These are phyloP conservation scores for Phaeophleospora eucalypticola DNA, from an alignment of 2,329 filamentous ascomycete species.

Conservation along the genomic window DNA sequence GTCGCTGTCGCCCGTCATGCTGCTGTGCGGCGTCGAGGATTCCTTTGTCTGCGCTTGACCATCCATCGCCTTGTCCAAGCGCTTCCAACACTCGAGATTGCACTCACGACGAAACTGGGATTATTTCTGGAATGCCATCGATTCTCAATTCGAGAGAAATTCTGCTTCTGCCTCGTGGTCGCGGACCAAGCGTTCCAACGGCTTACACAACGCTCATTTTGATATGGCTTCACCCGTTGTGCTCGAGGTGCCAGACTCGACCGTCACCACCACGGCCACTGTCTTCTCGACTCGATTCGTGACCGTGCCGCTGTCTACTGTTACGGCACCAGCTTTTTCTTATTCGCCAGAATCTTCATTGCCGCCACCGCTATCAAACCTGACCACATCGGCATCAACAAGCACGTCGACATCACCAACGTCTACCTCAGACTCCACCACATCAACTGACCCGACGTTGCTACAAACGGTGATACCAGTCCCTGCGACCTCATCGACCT, in stretches of 20 bases:
- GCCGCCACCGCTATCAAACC: too few species aligned
- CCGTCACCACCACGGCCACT: background rate
- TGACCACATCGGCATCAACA: background rate
- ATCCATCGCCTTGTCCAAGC: background rate
- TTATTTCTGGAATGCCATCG: background rate
- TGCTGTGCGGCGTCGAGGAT: background rate
- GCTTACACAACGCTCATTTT: background rate
- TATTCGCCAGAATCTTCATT: too few species aligned
- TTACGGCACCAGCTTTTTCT: too few species aligned
- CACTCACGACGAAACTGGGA: background rate
- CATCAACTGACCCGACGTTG: background rate
- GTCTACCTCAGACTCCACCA: background rate
- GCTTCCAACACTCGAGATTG: background rate
- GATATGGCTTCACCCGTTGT: background rate
- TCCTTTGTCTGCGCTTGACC: background rate
- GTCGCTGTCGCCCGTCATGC: background rate
- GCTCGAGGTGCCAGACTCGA: background rate
- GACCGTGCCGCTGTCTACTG: background rate
- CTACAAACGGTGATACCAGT: too few species aligned
- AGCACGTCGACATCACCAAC: background rate
- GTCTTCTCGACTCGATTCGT: background rate
- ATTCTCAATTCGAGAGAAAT: background rate
- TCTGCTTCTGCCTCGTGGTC: background rate
- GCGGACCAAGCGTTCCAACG: background rate
- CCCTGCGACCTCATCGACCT: background rate